Percentiles rank a stretch among this genome's conserved stretches.
Evolutionary conservation across 73 alveolate genomes (phyloP).

Genomic region (Breviolum minutum): DNA sequence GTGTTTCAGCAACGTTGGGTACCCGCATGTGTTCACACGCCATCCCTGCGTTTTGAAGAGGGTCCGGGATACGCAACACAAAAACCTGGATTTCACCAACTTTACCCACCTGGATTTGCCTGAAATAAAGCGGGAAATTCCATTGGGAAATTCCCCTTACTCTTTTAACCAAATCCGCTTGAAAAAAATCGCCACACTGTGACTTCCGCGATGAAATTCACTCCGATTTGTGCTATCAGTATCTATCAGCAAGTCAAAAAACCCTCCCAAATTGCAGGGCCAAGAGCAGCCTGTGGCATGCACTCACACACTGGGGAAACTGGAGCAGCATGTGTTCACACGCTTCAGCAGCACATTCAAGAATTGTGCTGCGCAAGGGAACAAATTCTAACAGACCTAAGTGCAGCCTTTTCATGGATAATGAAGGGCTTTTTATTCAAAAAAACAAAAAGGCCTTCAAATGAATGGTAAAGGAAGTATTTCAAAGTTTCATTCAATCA

Average conservation of each 20-base stretch:
- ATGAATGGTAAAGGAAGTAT: no score
- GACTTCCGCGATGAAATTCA: no score
- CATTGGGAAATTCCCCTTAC: not conserved
- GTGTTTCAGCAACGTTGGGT: not conserved
- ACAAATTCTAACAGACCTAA: slow-evolving; percentile 14
- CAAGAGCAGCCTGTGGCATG: slow-evolving; percentile 37
- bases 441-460: no score
- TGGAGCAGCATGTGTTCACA: slow-evolving; percentile 54
- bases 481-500: no score
- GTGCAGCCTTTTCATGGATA: slow-evolving; percentile 21
- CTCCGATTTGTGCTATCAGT: no score
- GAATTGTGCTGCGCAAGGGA: slow-evolving; percentile 18
- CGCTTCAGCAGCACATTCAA: not conserved
- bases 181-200: no score
- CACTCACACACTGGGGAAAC: slow-evolving; percentile 18
- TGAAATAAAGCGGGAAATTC: not conserved
- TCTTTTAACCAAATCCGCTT: not conserved
- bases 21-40: slow-evolving; percentile 46
- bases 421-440: not conserved
- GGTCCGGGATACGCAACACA: not conserved
- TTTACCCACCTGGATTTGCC: no score
- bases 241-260: no score
- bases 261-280: not conserved
- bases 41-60: not conserved
- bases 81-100: no score